phyloP scores from a whole-genome alignment of 2,329 filamentous ascomycete genomes.

The Basipetospora chlamydospora region DNA sequence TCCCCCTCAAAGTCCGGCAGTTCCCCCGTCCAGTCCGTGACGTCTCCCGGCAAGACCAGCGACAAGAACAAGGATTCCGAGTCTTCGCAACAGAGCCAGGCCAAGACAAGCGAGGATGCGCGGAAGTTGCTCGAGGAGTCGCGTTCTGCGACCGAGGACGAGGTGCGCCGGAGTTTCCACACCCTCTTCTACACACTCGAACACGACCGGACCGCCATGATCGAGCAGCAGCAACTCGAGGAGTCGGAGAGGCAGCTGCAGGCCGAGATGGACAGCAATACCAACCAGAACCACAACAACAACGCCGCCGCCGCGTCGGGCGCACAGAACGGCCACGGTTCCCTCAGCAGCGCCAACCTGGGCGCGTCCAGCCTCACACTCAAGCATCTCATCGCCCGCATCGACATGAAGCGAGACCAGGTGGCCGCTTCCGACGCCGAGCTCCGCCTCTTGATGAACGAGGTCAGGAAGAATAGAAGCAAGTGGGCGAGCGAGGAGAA shows the following conservation, averaged over 20 bases:
- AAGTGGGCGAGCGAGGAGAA: constrained; percentile 99
- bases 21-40: constrained; percentile 47
- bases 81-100: constrained; percentile 29
- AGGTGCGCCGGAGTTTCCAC: constrained; percentile 79
- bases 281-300: constrained; percentile 35
- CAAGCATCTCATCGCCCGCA: constrained; percentile 91
- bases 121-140: constrained; percentile 88
- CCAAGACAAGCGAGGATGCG: constrained; percentile 70
- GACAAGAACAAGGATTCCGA: constrained; percentile 24
- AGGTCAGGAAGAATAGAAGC: constrained; percentile 92
- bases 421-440: constrained; percentile 89
- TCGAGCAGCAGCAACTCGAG: constrained; percentile 92
- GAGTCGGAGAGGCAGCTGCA: constrained; percentile 94
- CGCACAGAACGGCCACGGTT: constrained; percentile 45
- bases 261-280: constrained; percentile 73
- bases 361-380: constrained; percentile 90
- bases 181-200: constrained; percentile 92
- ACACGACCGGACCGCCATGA: constrained; percentile 88
- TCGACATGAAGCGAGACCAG: constrained; percentile 81
- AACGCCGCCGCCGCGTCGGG: constrained; percentile 23
- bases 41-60: constrained; percentile 41
- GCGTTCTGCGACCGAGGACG: constrained; percentile 79
- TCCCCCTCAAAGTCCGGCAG: constrained; percentile 58
- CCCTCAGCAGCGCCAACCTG: constrained; percentile 83
- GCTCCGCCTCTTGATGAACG: constrained; percentile 82